These are phyloP conservation scores for Xylaria intraflava DNA, from an alignment of 495 filamentous ascomycete species.

Conservation along the genomic window DNA sequence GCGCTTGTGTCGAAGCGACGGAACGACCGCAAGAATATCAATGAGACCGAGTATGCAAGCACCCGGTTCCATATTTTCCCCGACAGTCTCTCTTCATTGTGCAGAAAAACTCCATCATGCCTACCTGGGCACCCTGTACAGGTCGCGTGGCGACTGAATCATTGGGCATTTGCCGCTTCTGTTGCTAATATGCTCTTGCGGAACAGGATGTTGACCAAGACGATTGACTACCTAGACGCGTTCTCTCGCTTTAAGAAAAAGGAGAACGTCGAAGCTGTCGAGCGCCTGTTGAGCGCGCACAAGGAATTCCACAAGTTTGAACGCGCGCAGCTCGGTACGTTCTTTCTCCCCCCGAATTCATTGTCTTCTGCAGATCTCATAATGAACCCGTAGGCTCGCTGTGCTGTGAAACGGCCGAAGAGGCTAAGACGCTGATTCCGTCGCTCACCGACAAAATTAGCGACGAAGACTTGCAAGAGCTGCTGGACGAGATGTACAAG, in stretches of 20 bases:
- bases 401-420: slow-evolving; percentile 85
- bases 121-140: background rate
- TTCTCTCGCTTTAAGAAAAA: slow-evolving; percentile 93
- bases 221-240: slow-evolving; percentile 80
- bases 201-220: slow-evolving; percentile 64
- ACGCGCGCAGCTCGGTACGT: slow-evolving; percentile 81
- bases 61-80: background rate
- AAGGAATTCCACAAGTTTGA: slow-evolving; percentile 85
- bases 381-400: slow-evolving; percentile 58
- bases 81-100: background rate
- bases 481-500: slow-evolving; percentile 86
- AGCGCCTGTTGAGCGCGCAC: slow-evolving; percentile 67
- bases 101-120: background rate
- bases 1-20: slow-evolving; percentile 72
- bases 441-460: slow-evolving; percentile 80
- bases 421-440: slow-evolving; percentile 93
- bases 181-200: background rate
- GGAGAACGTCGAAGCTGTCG: slow-evolving; percentile 88
- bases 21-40: slow-evolving; percentile 55
- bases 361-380: slow-evolving; percentile 9
- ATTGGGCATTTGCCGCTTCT: background rate
- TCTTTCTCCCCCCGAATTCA: background rate
- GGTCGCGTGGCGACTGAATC: background rate
- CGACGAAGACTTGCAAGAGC: slow-evolving; percentile 77
- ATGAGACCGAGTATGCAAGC: slow-evolving; percentile 55